Evolutionary conservation across 768 basidiomycete species (phyloP).

Genomic region (Mycena crocata): DNA sequence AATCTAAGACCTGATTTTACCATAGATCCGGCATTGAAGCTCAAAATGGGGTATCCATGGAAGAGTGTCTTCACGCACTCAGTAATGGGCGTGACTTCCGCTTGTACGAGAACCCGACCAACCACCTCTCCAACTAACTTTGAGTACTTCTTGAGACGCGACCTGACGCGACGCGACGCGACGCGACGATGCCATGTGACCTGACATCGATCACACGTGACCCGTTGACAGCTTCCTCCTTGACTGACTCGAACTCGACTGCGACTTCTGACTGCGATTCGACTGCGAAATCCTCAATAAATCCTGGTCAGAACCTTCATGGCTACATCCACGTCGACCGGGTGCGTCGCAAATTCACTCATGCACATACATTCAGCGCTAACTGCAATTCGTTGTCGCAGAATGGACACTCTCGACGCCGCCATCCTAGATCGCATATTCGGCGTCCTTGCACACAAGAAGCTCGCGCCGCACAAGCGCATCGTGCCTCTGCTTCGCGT

Average conservation of each 20-base stretch:
- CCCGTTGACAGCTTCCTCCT: background rate
- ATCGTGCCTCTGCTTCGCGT: slow-evolving; percentile 23
- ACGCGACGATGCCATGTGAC: too few species aligned
- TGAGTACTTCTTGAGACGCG: too few species aligned
- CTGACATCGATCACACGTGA: too few species aligned
- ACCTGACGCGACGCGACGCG: too few species aligned
- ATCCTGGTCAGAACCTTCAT: background rate
- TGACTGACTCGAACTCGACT: slow-evolving; percentile 7
- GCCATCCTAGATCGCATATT: slow-evolving; percentile 22
- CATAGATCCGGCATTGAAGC: too few species aligned
- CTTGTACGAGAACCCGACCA: too few species aligned
- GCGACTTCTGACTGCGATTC: slow-evolving; percentile 8
- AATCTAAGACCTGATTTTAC: too few species aligned
- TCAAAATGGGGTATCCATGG: too few species aligned
- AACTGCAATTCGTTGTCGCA: background rate
- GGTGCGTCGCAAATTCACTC: background rate
- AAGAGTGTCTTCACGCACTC: too few species aligned
- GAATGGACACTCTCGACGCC: slow-evolving; percentile 16
- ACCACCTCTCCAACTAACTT: too few species aligned
- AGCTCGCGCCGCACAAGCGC: slow-evolving; percentile 25
- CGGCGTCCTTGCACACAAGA: slow-evolving; percentile 22
- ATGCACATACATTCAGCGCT: background rate
- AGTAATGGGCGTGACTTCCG: too few species aligned
- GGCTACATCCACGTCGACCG: slow-evolving; percentile 4
- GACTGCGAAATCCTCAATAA: background rate